Base-by-base conservation (phyloP, 306 rosid genomes). In the Cucumis melo region DNA sequence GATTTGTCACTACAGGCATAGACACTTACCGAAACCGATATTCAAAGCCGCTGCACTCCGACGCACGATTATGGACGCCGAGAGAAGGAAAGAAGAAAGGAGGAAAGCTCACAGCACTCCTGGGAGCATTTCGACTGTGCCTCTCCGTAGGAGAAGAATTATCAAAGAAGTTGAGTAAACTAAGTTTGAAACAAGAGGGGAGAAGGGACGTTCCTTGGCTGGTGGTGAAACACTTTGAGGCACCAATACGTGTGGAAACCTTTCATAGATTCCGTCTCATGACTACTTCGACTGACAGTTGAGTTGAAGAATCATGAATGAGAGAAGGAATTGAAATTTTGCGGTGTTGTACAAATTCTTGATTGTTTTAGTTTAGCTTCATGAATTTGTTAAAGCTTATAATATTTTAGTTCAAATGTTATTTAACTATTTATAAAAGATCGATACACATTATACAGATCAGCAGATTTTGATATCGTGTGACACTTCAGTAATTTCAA, bases 91-190 rank as follows among this genome's bases (percentile, higher is more conserved):
- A 74, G 90, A 87, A 1, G 90, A 90, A 79, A 90, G 85, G 83
- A 88, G 93, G 78, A 92, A 88, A 81, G 95, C 91, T 57, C 99
- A 92, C 83, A 92, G 93, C 54, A 86, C 96, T 68, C 95, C 96
- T 6, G 97, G 99, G 68, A 92, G 90, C 78, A 50, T 86, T 66
- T 59, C 86, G 19, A 82, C 88, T 23, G 60, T 81, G 51, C 88
- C 99, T 5, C 34, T 89, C 6, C 93, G 96, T 55, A 78, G 29
- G 72, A 75, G 81, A 85, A 88, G 88, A 87, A 89, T 94, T 79
- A 77, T 92, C 71, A 85, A 83, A 82, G 93, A 87, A 80, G 87
- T 85, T 24, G 96, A 93, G 80, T 90, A 64, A 82, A 54, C 46
- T 19, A 32, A 53, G 6, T 6, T 19, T 1, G 62, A 73, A 68